Evolutionary conservation across 2,329 filamentous ascomycete species (phyloP).

Genomic region (Teratosphaeria nubilosa): DNA sequence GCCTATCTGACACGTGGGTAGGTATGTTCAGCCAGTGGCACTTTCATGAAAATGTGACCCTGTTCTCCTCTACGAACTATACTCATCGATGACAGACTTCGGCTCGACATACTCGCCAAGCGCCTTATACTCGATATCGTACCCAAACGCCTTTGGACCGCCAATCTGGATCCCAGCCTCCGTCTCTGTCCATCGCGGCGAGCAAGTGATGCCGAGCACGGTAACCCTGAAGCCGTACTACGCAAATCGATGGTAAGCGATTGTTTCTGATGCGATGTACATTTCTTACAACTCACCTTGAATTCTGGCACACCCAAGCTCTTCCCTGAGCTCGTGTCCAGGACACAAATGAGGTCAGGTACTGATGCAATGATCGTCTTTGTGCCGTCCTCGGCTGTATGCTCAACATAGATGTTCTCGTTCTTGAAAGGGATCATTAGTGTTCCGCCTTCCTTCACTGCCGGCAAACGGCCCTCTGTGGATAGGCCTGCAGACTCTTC

Average conservation of each 20-base stretch:
- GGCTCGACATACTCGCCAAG: constrained; percentile 44
- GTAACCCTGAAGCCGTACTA: constrained; percentile 42
- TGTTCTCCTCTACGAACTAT: constrained; percentile 7
- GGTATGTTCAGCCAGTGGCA: too few species aligned
- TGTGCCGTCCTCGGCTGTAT: constrained; percentile 25
- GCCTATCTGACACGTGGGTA: too few species aligned
- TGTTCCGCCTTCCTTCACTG: constrained; percentile 33
- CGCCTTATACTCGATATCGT: constrained; percentile 41
- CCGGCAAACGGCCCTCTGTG: constrained; percentile 11
- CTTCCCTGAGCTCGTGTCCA: constrained; percentile 40
- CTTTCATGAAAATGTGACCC: too few species aligned
- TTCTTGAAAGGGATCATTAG: constrained; percentile 64
- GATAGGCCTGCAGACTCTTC: constrained; percentile 23
- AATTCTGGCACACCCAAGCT: constrained; percentile 46
- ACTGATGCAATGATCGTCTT: constrained; percentile 38
- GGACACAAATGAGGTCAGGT: constrained; percentile 40
- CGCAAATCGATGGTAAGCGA: not conserved
- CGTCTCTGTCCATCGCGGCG: constrained; percentile 44
- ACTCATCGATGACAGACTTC: constrained; percentile 45
- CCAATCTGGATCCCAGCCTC: constrained; percentile 40
- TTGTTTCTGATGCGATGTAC: not conserved
- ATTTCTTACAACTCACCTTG: constrained; percentile 15
- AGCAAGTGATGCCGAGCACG: constrained; percentile 46
- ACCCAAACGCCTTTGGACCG: constrained; percentile 40
- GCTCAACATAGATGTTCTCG: constrained; percentile 56